Percentiles rank a stretch among this genome's conserved stretches.
These are phyloP conservation scores for Penicillium steckii DNA, from an alignment of 495 filamentous ascomycete genomes.

Conservation along the genomic window DNA sequence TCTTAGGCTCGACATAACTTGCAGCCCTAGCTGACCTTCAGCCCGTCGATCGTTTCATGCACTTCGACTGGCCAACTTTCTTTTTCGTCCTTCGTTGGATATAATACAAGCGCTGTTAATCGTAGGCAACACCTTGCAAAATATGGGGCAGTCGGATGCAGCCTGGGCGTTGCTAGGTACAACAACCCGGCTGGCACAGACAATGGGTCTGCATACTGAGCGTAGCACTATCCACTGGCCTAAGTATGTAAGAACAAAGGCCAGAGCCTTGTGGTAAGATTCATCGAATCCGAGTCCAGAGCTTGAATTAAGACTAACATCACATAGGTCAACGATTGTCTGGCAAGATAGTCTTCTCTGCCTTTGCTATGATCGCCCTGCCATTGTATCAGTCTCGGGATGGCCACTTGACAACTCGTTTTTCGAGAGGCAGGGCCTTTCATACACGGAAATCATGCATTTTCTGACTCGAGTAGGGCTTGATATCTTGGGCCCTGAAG, in stretches of 20 bases:
- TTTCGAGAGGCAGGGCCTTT: constrained; percentile 13
- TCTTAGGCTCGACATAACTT: not conserved
- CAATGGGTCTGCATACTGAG: constrained; percentile 39
- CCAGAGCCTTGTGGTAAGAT: constrained; percentile 28
- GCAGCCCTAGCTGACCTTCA: constrained; percentile 1
- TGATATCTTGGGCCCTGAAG: constrained; percentile 21
- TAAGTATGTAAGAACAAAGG: constrained; percentile 24
- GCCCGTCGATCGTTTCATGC: constrained; percentile 36
- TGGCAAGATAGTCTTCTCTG: constrained; percentile 41
- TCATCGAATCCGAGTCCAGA: not conserved
- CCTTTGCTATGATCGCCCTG: constrained; percentile 35
- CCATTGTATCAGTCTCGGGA: constrained; percentile 27
- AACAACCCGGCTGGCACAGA: constrained; percentile 46
- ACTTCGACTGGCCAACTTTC: constrained; percentile 45
- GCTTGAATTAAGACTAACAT: not conserved
- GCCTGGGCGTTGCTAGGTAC: constrained; percentile 47
- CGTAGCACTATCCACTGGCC: constrained; percentile 25
- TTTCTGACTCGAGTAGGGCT: constrained; percentile 27
- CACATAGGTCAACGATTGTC: constrained; percentile 28
- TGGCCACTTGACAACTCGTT: constrained; percentile 17
- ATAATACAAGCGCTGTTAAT: constrained; percentile 45
- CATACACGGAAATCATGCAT: constrained; percentile 32
- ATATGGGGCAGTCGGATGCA: constrained; percentile 49
- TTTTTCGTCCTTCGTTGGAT: constrained; percentile 44
- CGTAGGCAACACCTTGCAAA: constrained; percentile 46